phyloP scores from a whole-genome alignment of 2,329 filamentous ascomycete genomes.

The Colletotrichum tofieldiae region DNA sequence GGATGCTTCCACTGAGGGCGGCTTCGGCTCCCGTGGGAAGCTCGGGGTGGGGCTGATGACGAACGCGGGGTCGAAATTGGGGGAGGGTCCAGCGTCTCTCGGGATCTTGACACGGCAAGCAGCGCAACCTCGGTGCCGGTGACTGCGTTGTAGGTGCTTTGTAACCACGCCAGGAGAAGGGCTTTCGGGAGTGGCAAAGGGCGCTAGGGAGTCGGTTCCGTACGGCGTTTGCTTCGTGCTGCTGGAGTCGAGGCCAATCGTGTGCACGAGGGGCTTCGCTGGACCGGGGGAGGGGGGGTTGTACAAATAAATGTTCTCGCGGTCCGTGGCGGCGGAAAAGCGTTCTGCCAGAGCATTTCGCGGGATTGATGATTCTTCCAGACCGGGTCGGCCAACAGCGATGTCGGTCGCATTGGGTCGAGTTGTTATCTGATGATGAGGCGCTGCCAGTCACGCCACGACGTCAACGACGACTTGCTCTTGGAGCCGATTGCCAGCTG shows the following conservation, averaged over 20 bases:
- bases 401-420: neutral
- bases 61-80: slow-evolving; percentile 36
- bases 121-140: neutral
- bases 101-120: slow-evolving; percentile 36
- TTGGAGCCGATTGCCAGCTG: neutral
- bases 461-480: neutral
- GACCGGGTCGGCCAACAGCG: neutral
- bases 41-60: slow-evolving; percentile 30
- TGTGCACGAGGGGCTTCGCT: neutral
- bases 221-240: neutral
- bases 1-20: neutral
- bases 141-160: too few relatives aligned
- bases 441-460: neutral
- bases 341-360: slow-evolving; percentile 26
- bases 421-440: neutral
- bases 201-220: neutral
- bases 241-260: neutral
- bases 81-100: slow-evolving; percentile 13
- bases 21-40: slow-evolving; percentile 17
- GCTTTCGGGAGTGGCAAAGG: neutral
- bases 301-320: slow-evolving; percentile 15
- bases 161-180: neutral
- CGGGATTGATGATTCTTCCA: slow-evolving; percentile 37
- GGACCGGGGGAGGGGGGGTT: neutral
- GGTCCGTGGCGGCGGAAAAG: slow-evolving; percentile 34